phyloP scores from a whole-genome alignment of 192 early-diverging fungal genomes.

The Coemansia sp. region DNA sequence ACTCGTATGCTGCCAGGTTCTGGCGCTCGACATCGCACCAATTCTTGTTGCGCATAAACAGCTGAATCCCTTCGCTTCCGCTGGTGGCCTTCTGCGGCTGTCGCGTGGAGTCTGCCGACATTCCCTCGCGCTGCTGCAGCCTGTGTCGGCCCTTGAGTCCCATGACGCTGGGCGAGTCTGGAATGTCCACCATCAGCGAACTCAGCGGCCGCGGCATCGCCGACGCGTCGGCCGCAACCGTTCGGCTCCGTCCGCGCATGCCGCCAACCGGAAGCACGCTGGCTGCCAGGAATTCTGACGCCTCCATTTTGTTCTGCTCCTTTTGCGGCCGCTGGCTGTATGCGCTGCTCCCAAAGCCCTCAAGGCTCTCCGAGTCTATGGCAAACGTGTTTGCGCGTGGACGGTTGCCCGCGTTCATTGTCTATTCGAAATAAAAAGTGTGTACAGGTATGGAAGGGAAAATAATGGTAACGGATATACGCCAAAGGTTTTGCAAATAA shows the following conservation, averaged over 20 bases:
- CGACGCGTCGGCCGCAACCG: slow-evolving; percentile 25
- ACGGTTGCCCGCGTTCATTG: slow-evolving; percentile 13
- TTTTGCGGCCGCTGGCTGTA: slow-evolving; percentile 15
- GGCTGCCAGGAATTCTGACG: slow-evolving; percentile 10
- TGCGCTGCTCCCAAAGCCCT: slow-evolving; percentile 5
- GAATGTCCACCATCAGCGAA: slow-evolving; percentile 41
- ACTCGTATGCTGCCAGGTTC: slow-evolving; percentile 96
- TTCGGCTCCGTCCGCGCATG: slow-evolving; percentile 45
- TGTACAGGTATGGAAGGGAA: slow-evolving; percentile 1
- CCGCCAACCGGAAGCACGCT: slow-evolving; percentile 9
- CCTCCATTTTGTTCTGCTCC: slow-evolving; percentile 21
- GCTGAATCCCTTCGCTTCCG: too few species aligned
- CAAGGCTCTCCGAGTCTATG: slow-evolving; percentile 33
- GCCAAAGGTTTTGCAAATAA: not conserved
- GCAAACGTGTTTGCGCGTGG: slow-evolving; percentile 47
- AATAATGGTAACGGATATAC: not conserved
- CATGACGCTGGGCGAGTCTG: slow-evolving; percentile 55
- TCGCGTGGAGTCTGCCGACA: not conserved
- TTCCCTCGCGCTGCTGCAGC: slow-evolving; percentile 51
- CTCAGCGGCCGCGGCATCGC: slow-evolving; percentile 27
- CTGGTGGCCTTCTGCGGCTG: not conserved
- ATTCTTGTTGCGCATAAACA: slow-evolving; percentile 42
- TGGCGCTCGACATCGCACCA: slow-evolving; percentile 92
- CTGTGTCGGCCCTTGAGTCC: slow-evolving; percentile 51
- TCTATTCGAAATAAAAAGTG: not conserved